phyloP scores from a whole-genome alignment of 2,329 filamentous ascomycete species.

The Camptophora hylomeconis region DNA sequence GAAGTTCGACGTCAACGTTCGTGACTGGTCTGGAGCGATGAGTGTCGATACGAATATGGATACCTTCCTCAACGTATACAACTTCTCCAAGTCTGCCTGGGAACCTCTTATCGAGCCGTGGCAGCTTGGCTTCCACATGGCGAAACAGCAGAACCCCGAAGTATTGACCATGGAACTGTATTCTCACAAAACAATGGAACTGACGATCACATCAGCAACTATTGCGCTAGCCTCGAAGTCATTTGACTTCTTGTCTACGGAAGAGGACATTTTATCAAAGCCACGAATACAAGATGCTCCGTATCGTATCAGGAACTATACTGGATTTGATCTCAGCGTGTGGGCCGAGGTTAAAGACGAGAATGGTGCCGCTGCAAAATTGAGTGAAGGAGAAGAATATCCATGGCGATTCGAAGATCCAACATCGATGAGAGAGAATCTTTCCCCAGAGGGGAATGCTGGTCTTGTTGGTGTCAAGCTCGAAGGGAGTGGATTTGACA shows the following conservation, averaged over 20 bases:
- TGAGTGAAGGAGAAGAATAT: slow-evolving; percentile 78
- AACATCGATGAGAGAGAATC: slow-evolving; percentile 86
- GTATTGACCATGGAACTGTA: slow-evolving; percentile 71
- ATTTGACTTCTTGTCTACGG: slow-evolving; percentile 72
- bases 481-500: slow-evolving; percentile 88
- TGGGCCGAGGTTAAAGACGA: slow-evolving; percentile 67
- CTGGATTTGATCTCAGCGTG: slow-evolving; percentile 77
- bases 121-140: slow-evolving; percentile 83
- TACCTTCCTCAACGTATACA: slow-evolving; percentile 93
- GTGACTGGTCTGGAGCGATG: slow-evolving; percentile 82
- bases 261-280: slow-evolving; percentile 87
- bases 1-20: slow-evolving; percentile 68
- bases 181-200: slow-evolving; percentile 80
- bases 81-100: slow-evolving; percentile 98
- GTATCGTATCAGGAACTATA: slow-evolving; percentile 89
- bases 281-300: slow-evolving; percentile 83
- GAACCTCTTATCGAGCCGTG: slow-evolving; percentile 93
- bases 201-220: slow-evolving; percentile 84
- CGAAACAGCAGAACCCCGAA: slow-evolving; percentile 62
- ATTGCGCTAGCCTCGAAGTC: slow-evolving; percentile 91
- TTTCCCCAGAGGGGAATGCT: slow-evolving; percentile 69
- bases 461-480: slow-evolving; percentile 71
- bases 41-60: slow-evolving; percentile 83
- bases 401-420: slow-evolving; percentile 97
- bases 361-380: slow-evolving; percentile 53